Conservation (phyloP, 2,329 filamentous ascomycete genomes). For the Magnaporthiopsis poae region DNA sequence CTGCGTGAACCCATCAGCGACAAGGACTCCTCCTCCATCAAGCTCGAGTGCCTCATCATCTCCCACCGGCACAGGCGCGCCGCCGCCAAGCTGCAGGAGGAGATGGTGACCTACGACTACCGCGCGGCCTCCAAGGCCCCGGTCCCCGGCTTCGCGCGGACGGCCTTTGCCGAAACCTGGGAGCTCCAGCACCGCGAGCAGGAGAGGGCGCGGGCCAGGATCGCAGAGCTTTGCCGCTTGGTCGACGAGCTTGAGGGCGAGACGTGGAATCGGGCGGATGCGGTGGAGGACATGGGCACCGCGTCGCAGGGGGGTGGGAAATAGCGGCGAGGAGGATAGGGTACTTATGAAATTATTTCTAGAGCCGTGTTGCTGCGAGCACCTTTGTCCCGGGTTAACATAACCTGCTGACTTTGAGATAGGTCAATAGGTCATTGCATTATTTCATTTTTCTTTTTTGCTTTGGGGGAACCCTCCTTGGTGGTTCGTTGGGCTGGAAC, state of each 20-base stretch:
- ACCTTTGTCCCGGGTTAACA: no score
- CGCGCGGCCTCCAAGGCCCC: conserved; percentile 25
- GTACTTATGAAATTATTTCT: no score
- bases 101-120: conserved; percentile 68
- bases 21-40: conserved; percentile 41
- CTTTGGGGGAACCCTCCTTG: no score
- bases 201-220: conserved; percentile 38
- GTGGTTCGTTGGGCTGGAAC: no score
- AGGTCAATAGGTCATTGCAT: no score
- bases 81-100: conserved; percentile 66
- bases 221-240: conserved; percentile 45
- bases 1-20: conserved; percentile 1
- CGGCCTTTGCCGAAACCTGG: conserved; percentile 26
- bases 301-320: conserved; percentile 15
- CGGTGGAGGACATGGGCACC: conserved; percentile 58
- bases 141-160: conserved; percentile 32
- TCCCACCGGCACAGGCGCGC: conserved; percentile 65
- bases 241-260: conserved; percentile 56
- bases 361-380: no score
- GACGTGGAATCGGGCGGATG: conserved; percentile 64
- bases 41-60: conserved; percentile 54
- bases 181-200: conserved; percentile 46
- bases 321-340: not conserved
- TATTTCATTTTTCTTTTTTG: no score
- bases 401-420: no score